Percentiles rank a stretch among this genome's conserved stretches.
phyloP scores from a whole-genome alignment of 1,284 basidiomycete species.

The Apiotrichum sp. region DNA sequence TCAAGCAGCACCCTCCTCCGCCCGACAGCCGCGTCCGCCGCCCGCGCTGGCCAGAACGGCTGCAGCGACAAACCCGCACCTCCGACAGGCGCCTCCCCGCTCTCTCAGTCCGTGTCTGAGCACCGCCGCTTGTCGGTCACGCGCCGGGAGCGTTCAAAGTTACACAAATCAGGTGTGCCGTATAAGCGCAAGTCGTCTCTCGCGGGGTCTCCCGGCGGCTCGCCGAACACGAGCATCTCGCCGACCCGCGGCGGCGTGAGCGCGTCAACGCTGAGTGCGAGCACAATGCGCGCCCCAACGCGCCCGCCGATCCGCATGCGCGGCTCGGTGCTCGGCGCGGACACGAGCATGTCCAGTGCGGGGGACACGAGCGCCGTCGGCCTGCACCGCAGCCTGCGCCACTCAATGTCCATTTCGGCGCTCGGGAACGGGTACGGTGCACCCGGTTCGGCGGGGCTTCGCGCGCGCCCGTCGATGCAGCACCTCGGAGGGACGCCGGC shows the following conservation, averaged over 20 bases:
- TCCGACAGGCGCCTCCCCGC: slow-evolving; percentile 1
- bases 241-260: neutral
- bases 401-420: neutral
- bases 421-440: neutral
- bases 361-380: neutral
- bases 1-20: slow-evolving; percentile 9
- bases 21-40: slow-evolving; percentile 15
- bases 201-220: slow-evolving; percentile 8
- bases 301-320: neutral
- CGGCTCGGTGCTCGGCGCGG: neutral
- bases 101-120: neutral
- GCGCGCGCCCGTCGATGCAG: slow-evolving; percentile 1
- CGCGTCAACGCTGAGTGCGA: neutral
- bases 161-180: slow-evolving; percentile 11
- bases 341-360: neutral
- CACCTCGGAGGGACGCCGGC: neutral
- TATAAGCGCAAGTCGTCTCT: slow-evolving; percentile 8
- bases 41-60: slow-evolving; percentile 4
- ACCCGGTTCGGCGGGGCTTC: neutral
- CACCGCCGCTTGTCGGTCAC: slow-evolving; percentile 7
- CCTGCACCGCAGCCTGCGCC: neutral
- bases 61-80: neutral
- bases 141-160: slow-evolving; percentile 9
- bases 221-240: slow-evolving; percentile 6
- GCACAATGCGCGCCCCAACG: neutral